phyloP scores from a whole-genome alignment of 192 early-diverging fungal genomes.

The Coemansia sp. region DNA sequence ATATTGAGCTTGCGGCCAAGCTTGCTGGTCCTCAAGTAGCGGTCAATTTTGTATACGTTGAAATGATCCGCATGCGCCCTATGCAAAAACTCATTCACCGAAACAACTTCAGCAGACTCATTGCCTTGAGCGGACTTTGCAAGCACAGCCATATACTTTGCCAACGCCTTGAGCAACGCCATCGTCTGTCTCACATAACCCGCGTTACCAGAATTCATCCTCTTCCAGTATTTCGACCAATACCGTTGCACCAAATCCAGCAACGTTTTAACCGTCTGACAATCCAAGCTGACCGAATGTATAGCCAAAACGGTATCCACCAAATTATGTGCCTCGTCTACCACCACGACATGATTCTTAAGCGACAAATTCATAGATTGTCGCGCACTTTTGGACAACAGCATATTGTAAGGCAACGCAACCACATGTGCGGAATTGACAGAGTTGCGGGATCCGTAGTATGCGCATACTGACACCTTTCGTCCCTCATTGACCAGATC shows the following conservation, averaged over 20 bases:
- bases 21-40: conserved; percentile 67
- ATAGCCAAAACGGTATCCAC: conserved; percentile 73
- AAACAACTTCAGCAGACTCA: conserved; percentile 33
- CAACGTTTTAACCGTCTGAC: conserved; percentile 56
- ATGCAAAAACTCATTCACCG: conserved; percentile 71
- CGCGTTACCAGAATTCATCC: conserved; percentile 71
- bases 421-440: conserved; percentile 62
- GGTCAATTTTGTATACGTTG: conserved; percentile 76
- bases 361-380: conserved; percentile 74
- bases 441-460: conserved; percentile 76
- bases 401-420: conserved; percentile 84
- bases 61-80: conserved; percentile 71
- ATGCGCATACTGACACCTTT: conserved; percentile 66
- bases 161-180: conserved; percentile 58
- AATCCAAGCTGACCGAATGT: conserved; percentile 63
- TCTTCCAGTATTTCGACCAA: conserved; percentile 63
- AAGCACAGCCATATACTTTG: conserved; percentile 51
- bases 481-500: conserved; percentile 71
- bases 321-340: conserved; percentile 82
- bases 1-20: conserved; percentile 60
- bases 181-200: conserved; percentile 77
- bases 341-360: conserved; percentile 73
- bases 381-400: conserved; percentile 72
- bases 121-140: conserved; percentile 4
- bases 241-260: conserved; percentile 65